These are phyloP conservation scores for Apiotrichum domesticum DNA, from an alignment of 1,284 basidiomycete genomes.

Conservation along the genomic window DNA sequence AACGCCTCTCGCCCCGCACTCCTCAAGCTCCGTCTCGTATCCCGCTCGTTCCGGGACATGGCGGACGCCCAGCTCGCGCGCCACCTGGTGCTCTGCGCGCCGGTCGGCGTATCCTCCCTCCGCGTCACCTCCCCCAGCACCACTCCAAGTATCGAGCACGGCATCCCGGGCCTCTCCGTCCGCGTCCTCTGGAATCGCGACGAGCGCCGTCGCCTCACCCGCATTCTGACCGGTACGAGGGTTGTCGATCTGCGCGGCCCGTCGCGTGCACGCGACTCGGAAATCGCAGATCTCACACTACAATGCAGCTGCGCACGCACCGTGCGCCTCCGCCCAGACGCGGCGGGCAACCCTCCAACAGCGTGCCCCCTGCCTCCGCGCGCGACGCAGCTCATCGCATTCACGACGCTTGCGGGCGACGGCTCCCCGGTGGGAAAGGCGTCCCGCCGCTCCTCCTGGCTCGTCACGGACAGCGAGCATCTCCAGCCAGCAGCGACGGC, in stretches of 20 bases:
- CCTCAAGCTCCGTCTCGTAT: conserved; percentile 8
- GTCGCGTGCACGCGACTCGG: neutral
- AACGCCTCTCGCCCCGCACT: conserved; percentile 6
- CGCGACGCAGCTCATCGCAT: conserved; percentile 7
- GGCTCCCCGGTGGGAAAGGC: neutral
- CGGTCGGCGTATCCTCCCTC: neutral
- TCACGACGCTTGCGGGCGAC: conserved; percentile 10
- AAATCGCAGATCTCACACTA: neutral
- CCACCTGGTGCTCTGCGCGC: conserved; percentile 6
- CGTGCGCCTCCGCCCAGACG: conserved; percentile 9
- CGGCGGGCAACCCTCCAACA: conserved; percentile 2
- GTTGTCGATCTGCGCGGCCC: conserved; percentile 10
- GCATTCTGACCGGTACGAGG: conserved; percentile 4
- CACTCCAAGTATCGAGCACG: neutral
- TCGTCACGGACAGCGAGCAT: neutral
- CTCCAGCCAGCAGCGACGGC: neutral
- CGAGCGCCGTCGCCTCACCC: conserved; percentile 1
- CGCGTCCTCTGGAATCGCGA: neutral
- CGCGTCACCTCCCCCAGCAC: neutral
- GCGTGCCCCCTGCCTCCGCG: conserved; percentile 3
- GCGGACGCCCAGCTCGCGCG: conserved; percentile 9
- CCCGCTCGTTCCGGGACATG: conserved; percentile 4
- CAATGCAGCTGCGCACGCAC: neutral
- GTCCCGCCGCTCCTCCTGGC: neutral
- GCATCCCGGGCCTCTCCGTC: conserved; percentile 3